Evolutionary conservation across 1,139 yeast genomes (phyloP).

Genomic region (Candida sanyaensis): DNA sequence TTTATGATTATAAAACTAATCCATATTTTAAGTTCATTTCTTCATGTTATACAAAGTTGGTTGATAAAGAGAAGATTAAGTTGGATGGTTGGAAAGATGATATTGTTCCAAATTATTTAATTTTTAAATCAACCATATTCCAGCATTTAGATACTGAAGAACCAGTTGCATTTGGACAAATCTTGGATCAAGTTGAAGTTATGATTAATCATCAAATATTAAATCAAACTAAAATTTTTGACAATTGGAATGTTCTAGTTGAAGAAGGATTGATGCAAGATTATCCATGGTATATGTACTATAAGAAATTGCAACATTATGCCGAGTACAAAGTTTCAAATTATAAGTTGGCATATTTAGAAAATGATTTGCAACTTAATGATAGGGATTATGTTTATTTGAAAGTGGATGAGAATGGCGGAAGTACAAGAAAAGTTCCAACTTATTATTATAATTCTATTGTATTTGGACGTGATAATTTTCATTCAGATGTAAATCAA

Average conservation of each 20-base stretch:
- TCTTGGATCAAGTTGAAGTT: constrained; percentile 20
- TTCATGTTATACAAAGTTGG: constrained; percentile 20
- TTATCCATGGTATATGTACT: constrained; percentile 69
- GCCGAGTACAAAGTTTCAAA: constrained; percentile 59
- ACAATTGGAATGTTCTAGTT: constrained; percentile 37
- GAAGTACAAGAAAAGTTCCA: constrained; percentile 4
- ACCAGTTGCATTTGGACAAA: constrained; percentile 19
- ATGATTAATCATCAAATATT: constrained; percentile 15
- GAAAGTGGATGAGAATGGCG: constrained; percentile 3
- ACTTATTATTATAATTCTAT: constrained; percentile 14
- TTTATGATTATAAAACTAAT: constrained; percentile 32
- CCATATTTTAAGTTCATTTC: constrained; percentile 24
- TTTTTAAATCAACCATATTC: constrained; percentile 23
- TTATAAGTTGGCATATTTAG: constrained; percentile 53
- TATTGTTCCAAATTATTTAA: constrained; percentile 23
- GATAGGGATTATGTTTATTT: constrained; percentile 27
- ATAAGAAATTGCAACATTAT: constrained; percentile 57
- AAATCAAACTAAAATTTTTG: constrained; percentile 29
- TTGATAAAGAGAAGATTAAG: constrained; percentile 12
- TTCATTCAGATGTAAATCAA: constrained; percentile 6
- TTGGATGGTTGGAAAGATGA: constrained; percentile 24
- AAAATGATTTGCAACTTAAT: constrained; percentile 30
- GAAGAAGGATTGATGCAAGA: constrained; percentile 55
- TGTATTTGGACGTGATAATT: constrained; percentile 12
- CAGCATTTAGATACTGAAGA: constrained; percentile 22